Evolutionary conservation across 345 rosid genomes (phyloP), one percentile per base, ranked within the genome.

Genomic region (Pistacia vera): DNA sequence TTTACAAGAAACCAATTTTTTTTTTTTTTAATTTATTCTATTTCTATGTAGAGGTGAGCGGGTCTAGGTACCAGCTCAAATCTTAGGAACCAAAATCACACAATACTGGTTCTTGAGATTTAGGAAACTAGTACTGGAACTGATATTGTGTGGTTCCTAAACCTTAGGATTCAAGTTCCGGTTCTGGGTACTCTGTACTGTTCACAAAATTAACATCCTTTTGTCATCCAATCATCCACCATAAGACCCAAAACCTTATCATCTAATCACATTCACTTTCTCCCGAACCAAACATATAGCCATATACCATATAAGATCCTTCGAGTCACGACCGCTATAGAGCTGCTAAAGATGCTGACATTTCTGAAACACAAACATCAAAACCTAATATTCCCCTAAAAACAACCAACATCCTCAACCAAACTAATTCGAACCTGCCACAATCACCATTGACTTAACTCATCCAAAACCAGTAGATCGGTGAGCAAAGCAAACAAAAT

Each of bases 291-390:
- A 74, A 56, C 71, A 68, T 25, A 67, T 44, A 74, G 60, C 18
- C 38, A 57, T 59, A 73, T 85, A 95, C 98, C 98, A 93, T 86
- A 84, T 91, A 91, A 14, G 97, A 82, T 70, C 86, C 78, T 66
- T 88, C 86, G 38, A 41, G 84, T 73, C 95, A 86, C 6, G 92
- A 90, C 76, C 95, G 93, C 86, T 94, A 97, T 80, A 92, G 83
- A 83, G 92, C 90, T 70, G 93, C 90, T 84, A 89, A 73, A 76
- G 98, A 83, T 89, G 85, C 88, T 83, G 95, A 91, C 98, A 95
- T 95, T 88, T 83, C 67, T 77, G 70, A 60, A 41, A 73, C 59
- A 73, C 60, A 68, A 79, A 58, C 80, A 82, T 75, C 63, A 70
- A 75, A 77, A 77, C 71, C 46, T 48, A 52, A 17, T 44, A 22